These are phyloP conservation scores for Boletellus deceptivus DNA, from an alignment of 1,284 basidiomycete genomes.

Conservation along the genomic window DNA sequence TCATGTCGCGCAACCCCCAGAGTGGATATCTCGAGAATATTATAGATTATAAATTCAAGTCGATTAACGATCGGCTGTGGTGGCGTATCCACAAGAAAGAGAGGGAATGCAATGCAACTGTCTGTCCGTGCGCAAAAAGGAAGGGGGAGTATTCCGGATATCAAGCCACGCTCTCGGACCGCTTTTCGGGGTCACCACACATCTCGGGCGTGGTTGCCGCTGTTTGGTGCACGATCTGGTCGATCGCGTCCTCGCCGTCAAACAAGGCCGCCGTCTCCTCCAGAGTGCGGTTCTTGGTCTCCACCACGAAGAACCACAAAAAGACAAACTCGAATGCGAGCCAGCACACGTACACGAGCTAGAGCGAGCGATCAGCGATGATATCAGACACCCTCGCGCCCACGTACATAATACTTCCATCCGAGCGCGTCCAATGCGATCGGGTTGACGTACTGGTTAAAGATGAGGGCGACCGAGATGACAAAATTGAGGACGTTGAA, in stretches of 20 bases:
- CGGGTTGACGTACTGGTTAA: constrained; percentile 84
- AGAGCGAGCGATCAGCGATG: background rate
- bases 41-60: too few relatives aligned
- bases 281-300: constrained; percentile 69
- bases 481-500: constrained; percentile 72
- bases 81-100: too few relatives aligned
- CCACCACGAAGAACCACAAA: constrained; percentile 65
- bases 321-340: constrained; percentile 62
- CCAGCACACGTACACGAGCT: constrained; percentile 71
- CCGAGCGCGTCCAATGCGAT: constrained; percentile 56
- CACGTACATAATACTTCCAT: constrained; percentile 59
- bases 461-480: constrained; percentile 64
- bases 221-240: constrained; percentile 39
- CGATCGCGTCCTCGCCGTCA: constrained; percentile 57
- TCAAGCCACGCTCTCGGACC: too few relatives aligned
- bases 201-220: background rate
- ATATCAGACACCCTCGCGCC: constrained; percentile 15
- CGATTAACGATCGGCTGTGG: too few relatives aligned
- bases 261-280: constrained; percentile 75
- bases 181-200: too few relatives aligned
- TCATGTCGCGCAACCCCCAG: too few relatives aligned
- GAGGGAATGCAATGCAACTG: too few relatives aligned
- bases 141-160: too few relatives aligned
- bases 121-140: too few relatives aligned
- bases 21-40: too few relatives aligned